Base-by-base conservation (phyloP, 345 rosid genomes). In the Cardamine occulta region DNA sequence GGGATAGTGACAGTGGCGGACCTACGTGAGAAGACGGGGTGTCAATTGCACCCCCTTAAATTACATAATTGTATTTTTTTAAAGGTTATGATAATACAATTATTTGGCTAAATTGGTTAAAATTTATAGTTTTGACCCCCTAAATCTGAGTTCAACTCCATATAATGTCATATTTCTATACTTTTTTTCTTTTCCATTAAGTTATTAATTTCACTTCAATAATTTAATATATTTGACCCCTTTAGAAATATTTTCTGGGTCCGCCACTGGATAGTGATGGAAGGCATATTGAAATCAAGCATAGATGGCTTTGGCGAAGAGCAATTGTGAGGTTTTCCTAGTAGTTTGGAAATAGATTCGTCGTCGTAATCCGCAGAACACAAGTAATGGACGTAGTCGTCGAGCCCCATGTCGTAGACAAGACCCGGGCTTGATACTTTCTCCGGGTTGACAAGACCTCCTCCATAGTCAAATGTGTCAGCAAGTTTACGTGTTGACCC, bases 401-500 rank as follows among this genome's bases (percentile, higher is more conserved):
- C 39, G 15, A 59, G 34, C 17, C 74, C 84, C 80, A 85, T 82
- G 68, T 88, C 89, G n/a, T 88, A 91, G 18, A 88, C 64, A 15
- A 91, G 85, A 18, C 93, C 95, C 1, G 93, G 95, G 34, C 82
- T 55, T 28, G 82, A 75, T 19, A 86, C 95, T 5, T 61, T 78
- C 39, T 80, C 85, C 1, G 89, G 93, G 64, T 85, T 83, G 35
- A 73, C 79, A 6, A 81, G 76, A 17, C 94, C 94, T 19, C 93
- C 89, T 64, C 97, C 97, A 18, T 65, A 80, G 68, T 91, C 91
- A 19, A 91, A 91, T 1, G 94, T 86, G 48, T 86, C 80, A 9
- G 93, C 95, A 10, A 75, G 76, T 74, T 90, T 68, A 5, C 37
- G 73, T 6, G 80, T 84, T 35, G 82, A 78, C 68, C 86, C 91